Evolutionary conservation across 2,329 filamentous ascomycete genomes (phyloP).

Genomic region (Tolypocladium tropicale): DNA sequence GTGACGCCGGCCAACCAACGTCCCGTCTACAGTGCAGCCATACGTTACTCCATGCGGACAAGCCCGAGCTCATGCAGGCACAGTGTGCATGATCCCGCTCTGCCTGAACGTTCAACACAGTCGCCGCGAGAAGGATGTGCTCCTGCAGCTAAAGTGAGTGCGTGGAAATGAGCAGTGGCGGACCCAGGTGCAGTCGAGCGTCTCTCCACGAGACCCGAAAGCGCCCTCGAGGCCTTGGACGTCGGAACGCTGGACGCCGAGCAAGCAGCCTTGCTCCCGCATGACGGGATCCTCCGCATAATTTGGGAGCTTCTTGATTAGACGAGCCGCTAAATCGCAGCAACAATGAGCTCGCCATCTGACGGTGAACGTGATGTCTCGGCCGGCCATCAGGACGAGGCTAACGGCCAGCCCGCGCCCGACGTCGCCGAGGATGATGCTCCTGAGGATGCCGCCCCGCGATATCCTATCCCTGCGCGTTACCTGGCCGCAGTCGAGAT

Average conservation of each 20-base stretch:
- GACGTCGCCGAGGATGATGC: constrained; percentile 1
- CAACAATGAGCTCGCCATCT: background rate
- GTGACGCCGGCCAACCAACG: background rate
- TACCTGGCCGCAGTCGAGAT: constrained; percentile 30
- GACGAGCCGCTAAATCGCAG: background rate
- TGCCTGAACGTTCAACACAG: background rate
- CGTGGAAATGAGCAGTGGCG: background rate
- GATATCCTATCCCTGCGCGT: constrained; percentile 23
- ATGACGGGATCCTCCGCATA: background rate
- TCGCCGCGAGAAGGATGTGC: background rate
- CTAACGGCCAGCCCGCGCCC: background rate
- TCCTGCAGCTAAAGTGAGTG: background rate
- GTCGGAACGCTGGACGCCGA: too few relatives aligned
- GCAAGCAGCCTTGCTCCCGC: background rate
- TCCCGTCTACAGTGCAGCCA: background rate
- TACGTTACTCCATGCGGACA: background rate
- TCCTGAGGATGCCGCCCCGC: constrained; percentile 16
- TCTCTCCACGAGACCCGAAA: too few relatives aligned
- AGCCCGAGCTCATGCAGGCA: background rate
- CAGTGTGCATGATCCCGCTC: background rate
- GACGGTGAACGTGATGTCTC: background rate
- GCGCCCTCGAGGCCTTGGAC: too few relatives aligned
- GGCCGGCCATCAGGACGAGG: constrained; percentile 1
- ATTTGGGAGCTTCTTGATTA: background rate
- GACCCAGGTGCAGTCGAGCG: background rate